phyloP scores from a whole-genome alignment of 352 stramenopile genomes.

The Discostella stelligera region DNA sequence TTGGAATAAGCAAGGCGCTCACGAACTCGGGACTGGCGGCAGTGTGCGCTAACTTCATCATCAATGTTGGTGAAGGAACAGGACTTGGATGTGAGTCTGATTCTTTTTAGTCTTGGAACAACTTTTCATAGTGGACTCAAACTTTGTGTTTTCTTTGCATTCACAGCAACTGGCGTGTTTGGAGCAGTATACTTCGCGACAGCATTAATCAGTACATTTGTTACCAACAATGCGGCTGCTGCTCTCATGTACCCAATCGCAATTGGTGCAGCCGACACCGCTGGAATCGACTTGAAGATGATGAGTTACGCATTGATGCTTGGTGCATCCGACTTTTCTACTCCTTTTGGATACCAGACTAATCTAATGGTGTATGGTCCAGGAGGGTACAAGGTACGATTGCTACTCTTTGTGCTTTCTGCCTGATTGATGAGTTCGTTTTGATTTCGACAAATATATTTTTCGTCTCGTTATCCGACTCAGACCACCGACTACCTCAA shows the following conservation, averaged over 20 bases:
- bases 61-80: constrained; percentile 23
- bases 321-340: constrained; percentile 69
- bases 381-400: constrained; percentile 65
- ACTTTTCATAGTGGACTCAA: neutral
- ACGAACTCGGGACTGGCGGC: constrained; percentile 66
- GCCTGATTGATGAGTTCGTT: neutral
- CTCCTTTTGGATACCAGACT: constrained; percentile 74
- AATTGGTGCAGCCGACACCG: constrained; percentile 61
- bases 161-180: constrained; percentile 55
- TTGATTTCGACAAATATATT: neutral
- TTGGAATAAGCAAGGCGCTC: constrained; percentile 68
- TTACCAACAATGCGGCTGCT: constrained; percentile 78
- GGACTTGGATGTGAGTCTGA: constrained; percentile 41
- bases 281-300: constrained; percentile 45
- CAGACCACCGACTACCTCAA: constrained; percentile 12
- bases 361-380: constrained; percentile 76
- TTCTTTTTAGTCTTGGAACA: neutral
- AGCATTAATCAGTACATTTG: constrained; percentile 70
- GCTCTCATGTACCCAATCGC: constrained; percentile 75
- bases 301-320: constrained; percentile 61
- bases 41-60: constrained; percentile 28
- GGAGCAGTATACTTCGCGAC: constrained; percentile 74
- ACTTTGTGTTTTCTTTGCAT: neutral
- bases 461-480: neutral
- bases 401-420: neutral